Conservation (phyloP, 2,329 filamentous ascomycete genomes). For the Colletotrichum theobromicola region DNA sequence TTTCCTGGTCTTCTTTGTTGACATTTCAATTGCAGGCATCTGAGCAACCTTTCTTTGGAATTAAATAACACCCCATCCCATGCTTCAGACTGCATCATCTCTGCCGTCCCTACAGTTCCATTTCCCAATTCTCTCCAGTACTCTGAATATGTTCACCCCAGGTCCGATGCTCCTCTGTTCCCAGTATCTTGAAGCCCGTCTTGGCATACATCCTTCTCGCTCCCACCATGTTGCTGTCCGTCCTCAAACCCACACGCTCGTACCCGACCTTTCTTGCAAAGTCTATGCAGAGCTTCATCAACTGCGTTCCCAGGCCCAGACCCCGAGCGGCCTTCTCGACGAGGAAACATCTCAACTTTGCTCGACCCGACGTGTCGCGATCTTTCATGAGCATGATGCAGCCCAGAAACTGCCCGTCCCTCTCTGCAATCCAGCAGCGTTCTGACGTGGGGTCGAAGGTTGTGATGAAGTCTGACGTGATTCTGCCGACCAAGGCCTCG, state of each 20-base stretch:
- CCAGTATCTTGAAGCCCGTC: slow-evolving; percentile 22
- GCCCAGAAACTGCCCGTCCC: slow-evolving; percentile 26
- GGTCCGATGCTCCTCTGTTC: neutral
- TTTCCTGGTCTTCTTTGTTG: neutral
- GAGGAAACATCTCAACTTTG: slow-evolving; percentile 28
- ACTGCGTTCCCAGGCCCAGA: slow-evolving; percentile 18
- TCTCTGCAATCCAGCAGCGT: slow-evolving; percentile 33
- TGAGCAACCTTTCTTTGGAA: neutral
- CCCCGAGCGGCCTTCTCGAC: slow-evolving; percentile 27
- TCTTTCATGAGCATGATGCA: slow-evolving; percentile 28
- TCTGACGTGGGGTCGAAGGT: slow-evolving; percentile 26
- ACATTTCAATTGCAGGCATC: fast-evolving
- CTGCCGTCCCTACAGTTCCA: neutral
- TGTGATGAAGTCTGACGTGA: slow-evolving; percentile 28
- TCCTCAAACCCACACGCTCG: slow-evolving; percentile 20
- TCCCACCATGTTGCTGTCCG: slow-evolving; percentile 18
- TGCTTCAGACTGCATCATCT: neutral
- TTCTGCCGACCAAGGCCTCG: slow-evolving; percentile 26
- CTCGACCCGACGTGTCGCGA: slow-evolving; percentile 4
- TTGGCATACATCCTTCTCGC: slow-evolving; percentile 25
- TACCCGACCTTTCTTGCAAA: slow-evolving; percentile 26
- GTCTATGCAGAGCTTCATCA: slow-evolving; percentile 22
- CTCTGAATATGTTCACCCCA: neutral
- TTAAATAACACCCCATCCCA: neutral
- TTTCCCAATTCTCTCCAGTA: slow-evolving; percentile 14